Percentiles rank a stretch among this genome's conserved stretches.
Evolutionary conservation across 2,329 filamentous ascomycete genomes (phyloP).

Genomic region (Hyphodiscus sp.): DNA sequence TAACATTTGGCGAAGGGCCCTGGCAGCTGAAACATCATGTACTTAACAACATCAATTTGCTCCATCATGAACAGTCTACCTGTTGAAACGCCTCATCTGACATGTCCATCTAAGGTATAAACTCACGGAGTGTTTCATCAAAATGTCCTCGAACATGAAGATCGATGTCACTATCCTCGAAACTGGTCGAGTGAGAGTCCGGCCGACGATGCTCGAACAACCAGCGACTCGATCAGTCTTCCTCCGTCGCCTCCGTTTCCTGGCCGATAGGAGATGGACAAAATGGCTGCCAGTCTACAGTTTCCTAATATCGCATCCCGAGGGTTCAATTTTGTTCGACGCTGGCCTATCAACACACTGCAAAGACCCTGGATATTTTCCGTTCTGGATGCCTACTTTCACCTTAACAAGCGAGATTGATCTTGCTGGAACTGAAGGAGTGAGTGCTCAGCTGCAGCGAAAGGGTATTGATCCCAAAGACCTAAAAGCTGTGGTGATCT

Average conservation of each 20-base stretch:
- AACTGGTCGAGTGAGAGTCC: not conserved
- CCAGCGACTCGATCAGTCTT: conserved; percentile 7
- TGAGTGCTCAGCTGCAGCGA: conserved; percentile 6
- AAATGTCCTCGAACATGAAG: no score
- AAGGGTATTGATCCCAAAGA: conserved; percentile 22
- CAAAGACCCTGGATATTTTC: conserved; percentile 21
- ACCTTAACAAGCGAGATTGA: conserved; percentile 3
- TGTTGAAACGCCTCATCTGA: no score
- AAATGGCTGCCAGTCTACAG: conserved; percentile 16
- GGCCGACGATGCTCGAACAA: conserved; percentile 5
- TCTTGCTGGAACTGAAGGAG: conserved; percentile 6
- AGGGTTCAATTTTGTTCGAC: conserved; percentile 25
- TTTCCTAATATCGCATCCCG: conserved; percentile 23
- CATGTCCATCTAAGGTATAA: no score
- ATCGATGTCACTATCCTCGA: not conserved
- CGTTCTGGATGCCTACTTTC: conserved; percentile 13
- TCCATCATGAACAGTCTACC: no score
- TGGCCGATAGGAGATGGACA: conserved; percentile 10
- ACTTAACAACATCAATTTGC: no score
- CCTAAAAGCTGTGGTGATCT: conserved; percentile 25
- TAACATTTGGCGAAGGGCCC: no score
- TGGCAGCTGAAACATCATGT: no score
- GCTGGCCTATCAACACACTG: conserved; percentile 23
- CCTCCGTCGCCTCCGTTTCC: conserved; percentile 9
- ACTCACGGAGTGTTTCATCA: no score